Conservation (phyloP, 164 flowering plant species). For the grape (Vitis vinifera) region ASM3070453v1 NC_081810.1:22615001-22615500, state of each 20-base stretch:
- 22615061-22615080: background rate
- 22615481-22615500: background rate
- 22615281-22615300: conserved; percentile 90
- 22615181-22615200: background rate
- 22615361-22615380: no score
- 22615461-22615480: background rate
- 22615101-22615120: background rate
- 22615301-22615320: conserved; percentile 99
- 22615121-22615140: background rate
- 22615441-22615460: background rate
- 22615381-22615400: background rate
- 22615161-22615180: background rate
- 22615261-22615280: conserved; percentile 93
- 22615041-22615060: background rate
- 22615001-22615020: no score
- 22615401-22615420: background rate
- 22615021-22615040: no score
- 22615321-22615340: conserved; percentile 20
- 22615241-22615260: conserved; percentile 88
- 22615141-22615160: background rate
- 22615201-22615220: conserved; percentile 17
- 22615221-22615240: conserved; percentile 99
- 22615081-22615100: background rate
- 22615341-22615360: no score
- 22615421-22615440: background rate